These are phyloP conservation scores for Fagus crenata DNA, from an alignment of 306 rosid species.

Conservation along the genomic window DNA sequence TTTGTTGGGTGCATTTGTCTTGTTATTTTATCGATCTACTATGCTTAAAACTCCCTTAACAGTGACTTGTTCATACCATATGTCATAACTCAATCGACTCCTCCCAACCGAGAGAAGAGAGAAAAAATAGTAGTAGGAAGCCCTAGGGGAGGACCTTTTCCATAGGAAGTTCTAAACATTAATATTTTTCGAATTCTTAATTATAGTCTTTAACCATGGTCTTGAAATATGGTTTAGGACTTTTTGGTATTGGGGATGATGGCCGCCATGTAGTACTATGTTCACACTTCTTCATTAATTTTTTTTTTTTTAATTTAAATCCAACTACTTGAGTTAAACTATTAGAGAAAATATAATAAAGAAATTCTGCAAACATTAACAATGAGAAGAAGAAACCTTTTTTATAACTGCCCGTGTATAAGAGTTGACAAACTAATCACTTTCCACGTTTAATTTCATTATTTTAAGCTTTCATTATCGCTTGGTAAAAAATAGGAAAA, in stretches of 20 bases:
- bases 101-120: too few relatives aligned
- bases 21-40: too few relatives aligned
- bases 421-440: neutral
- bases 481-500: neutral
- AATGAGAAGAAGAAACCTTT: neutral
- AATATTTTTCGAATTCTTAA: neutral
- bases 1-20: too few relatives aligned
- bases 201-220: neutral
- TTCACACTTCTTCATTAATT: neutral
- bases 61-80: too few relatives aligned
- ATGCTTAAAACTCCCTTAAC: too few relatives aligned
- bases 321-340: neutral
- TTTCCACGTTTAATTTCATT: neutral
- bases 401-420: neutral
- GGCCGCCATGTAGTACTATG: slow-evolving; percentile 28
- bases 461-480: neutral
- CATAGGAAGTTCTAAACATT: too few relatives aligned
- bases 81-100: too few relatives aligned
- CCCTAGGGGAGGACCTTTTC: too few relatives aligned
- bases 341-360: neutral
- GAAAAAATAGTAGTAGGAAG: too few relatives aligned
- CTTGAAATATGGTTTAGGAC: neutral
- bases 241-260: slow-evolving; percentile 20
- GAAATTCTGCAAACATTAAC: neutral
- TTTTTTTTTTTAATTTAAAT: too few relatives aligned